Evolutionary conservation across 805 yeast genomes (phyloP).

Genomic region (Pichia sporocuriosa): DNA sequence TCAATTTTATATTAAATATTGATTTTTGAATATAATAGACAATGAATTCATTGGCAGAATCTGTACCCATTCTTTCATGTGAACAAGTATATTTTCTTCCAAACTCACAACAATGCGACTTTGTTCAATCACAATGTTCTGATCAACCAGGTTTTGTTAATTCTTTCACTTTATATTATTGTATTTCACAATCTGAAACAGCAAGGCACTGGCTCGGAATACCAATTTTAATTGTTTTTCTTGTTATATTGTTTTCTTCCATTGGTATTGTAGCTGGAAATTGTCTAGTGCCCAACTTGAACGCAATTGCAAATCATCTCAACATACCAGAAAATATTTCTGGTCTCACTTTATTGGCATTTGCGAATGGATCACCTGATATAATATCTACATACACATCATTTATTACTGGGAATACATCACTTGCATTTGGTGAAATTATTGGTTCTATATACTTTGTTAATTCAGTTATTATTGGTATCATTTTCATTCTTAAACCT

Average conservation of each 20-base stretch:
- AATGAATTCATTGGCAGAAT: background rate
- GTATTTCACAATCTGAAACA: slow-evolving; percentile 15
- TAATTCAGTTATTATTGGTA: slow-evolving; percentile 71
- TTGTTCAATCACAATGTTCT: slow-evolving; percentile 25
- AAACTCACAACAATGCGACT: slow-evolving; percentile 23
- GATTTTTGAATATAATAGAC: too few species aligned
- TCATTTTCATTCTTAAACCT: slow-evolving; percentile 65
- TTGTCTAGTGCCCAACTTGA: slow-evolving; percentile 74
- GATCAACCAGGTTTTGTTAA: slow-evolving; percentile 25
- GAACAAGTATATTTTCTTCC: slow-evolving; percentile 11
- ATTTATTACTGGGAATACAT: slow-evolving; percentile 56
- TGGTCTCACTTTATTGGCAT: slow-evolving; percentile 82
- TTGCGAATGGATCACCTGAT: slow-evolving; percentile 94
- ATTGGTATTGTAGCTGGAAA: slow-evolving; percentile 82
- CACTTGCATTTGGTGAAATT: slow-evolving; percentile 85
- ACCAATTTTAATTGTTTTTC: slow-evolving; percentile 17
- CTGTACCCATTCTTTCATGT: slow-evolving; percentile 6
- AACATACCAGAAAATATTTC: slow-evolving; percentile 73
- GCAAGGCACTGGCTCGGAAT: slow-evolving; percentile 17
- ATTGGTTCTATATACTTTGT: slow-evolving; percentile 86
- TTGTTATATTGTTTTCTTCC: slow-evolving; percentile 45
- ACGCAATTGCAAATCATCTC: slow-evolving; percentile 56
- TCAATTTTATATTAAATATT: too few species aligned
- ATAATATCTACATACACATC: slow-evolving; percentile 80
- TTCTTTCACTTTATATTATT: slow-evolving; percentile 28